Conservation (phyloP, 805 yeast genomes). For the Ogataea neopini region DNA sequence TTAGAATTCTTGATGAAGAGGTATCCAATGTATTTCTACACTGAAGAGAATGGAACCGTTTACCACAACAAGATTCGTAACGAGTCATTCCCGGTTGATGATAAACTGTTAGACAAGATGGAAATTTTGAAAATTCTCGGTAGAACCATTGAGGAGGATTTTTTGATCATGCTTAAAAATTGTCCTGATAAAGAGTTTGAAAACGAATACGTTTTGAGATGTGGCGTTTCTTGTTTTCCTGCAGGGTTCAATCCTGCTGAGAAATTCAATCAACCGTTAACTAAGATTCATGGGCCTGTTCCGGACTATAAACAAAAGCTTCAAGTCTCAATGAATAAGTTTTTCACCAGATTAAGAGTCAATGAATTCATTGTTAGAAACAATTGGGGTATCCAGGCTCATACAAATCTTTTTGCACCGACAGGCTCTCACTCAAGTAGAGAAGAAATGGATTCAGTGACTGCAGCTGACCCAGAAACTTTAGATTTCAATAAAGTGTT, state of each 20-base stretch:
- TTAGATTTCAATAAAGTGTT: constrained; percentile 50
- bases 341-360: constrained; percentile 56
- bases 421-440: constrained; percentile 43
- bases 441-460: constrained; percentile 36
- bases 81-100: constrained; percentile 39
- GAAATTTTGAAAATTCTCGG: constrained; percentile 23
- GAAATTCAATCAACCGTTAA: constrained; percentile 53
- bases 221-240: constrained; percentile 63
- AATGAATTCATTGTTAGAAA: constrained; percentile 59
- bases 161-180: constrained; percentile 50
- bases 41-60: constrained; percentile 18
- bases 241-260: constrained; percentile 69
- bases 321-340: constrained; percentile 64
- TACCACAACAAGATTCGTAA: constrained; percentile 44
- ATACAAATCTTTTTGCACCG: constrained; percentile 49
- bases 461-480: constrained; percentile 35
- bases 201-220: constrained; percentile 60
- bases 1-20: constrained; percentile 41
- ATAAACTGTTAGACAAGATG: constrained; percentile 7
- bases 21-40: constrained; percentile 55
- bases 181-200: constrained; percentile 37
- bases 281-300: constrained; percentile 68
- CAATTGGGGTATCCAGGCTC: constrained; percentile 73
- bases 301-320: constrained; percentile 63
- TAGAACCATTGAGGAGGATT: constrained; percentile 59